phyloP scores from a whole-genome alignment of 164 flowering plant species.

The Kalanchoe fedtschenkoi region DNA sequence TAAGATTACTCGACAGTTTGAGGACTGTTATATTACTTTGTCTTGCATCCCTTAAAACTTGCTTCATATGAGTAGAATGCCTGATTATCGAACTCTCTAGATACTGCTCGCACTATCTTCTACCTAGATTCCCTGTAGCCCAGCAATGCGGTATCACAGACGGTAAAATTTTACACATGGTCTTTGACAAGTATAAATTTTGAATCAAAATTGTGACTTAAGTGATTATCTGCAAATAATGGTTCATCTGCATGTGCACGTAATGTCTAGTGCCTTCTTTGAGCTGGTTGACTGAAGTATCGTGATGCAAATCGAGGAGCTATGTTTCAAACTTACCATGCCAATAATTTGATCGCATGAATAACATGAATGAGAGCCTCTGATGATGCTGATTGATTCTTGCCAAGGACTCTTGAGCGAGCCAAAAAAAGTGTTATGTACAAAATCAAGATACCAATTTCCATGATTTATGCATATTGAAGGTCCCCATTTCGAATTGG shows the following conservation, averaged over 20 bases:
- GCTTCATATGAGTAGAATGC: not conserved
- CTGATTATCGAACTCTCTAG: not conserved
- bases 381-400: slow-evolving; percentile 36
- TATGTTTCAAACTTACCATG: not conserved
- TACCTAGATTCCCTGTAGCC: not conserved
- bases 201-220: not conserved
- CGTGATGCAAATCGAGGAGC: not conserved
- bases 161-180: not conserved
- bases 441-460: slow-evolving; percentile 64
- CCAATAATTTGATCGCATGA: slow-evolving; percentile 16
- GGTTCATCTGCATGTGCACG: not conserved
- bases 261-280: not conserved
- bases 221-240: not conserved
- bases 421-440: slow-evolving; percentile 44
- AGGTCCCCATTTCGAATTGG: slow-evolving; percentile 95
- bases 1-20: not conserved
- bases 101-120: not conserved
- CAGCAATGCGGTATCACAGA: no score
- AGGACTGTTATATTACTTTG: not conserved
- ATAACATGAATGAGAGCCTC: slow-evolving; percentile 23
- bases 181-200: not conserved
- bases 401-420: slow-evolving; percentile 47
- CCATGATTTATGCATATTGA: slow-evolving; percentile 76
- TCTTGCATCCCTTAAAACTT: not conserved
- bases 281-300: slow-evolving; percentile 4